Base-by-base conservation (phyloP, 371 early-diverging fungal genomes). In the Lichtheimia hyalospora region DNA sequence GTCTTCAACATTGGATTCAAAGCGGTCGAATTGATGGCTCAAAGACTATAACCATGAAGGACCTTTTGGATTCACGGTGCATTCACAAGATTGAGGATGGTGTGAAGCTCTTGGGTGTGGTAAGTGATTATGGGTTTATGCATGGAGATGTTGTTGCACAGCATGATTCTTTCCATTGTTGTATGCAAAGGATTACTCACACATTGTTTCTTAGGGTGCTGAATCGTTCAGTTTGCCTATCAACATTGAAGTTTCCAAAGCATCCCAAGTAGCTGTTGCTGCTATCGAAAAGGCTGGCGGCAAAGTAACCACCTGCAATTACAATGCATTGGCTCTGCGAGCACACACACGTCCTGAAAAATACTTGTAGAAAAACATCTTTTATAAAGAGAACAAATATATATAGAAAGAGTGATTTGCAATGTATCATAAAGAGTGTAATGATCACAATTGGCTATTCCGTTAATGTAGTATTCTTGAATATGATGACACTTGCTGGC, bases 1-100 rank as follows among this genome's bases (percentile, higher is more conserved):
- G 88, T 42, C 73, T 98, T 66, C 95, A 96, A 75, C 89, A 91
- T 72, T 96, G 93, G 91, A 91, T 97, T 60, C 87, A 90, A 58
- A 81, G 77, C 0, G 95, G 95, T 14, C 85, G 97, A 27, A 69
- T 98, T 49, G 94, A 97, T 68, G 75, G 93, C 5, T 69, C 82
- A 10, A 83, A 91, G 61, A 75, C 87, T 3, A 95, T 98, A 58
- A 95, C 95, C 23, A 88, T 96, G 81, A 87, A 88, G 62, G 82
- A 90, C 27, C 85, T 97, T 24, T 73, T 87, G 56, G 85, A 89
- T 53, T 75, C 90, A 20, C 86, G 91, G 42, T 82, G 90, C 70
- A 84, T 94, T 28, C 85, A 89, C 58, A 86, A 83, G 49, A 82
- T 95, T 53, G 84, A 89, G 63, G 94, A 96, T 66, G 97, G 96